Evolutionary conservation across 148 eudicot genomes (phyloP).

Genomic region (Rhododendron ferrugineum): DNA sequence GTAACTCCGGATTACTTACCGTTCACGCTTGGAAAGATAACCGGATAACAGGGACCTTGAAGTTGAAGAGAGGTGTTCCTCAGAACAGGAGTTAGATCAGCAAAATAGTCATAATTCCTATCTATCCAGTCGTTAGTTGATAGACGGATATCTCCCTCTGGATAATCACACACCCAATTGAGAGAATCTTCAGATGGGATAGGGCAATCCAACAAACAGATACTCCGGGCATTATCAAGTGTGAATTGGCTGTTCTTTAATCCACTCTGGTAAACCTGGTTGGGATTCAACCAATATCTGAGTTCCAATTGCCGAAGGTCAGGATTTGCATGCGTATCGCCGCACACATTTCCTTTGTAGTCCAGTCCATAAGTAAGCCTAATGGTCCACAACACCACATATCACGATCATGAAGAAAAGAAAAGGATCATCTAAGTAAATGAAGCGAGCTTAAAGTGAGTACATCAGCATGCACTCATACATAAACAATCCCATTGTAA

Average conservation of each 20-base stretch:
- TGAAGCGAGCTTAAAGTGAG: neutral
- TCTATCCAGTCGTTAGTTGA: constrained; percentile 80
- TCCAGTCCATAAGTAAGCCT: constrained; percentile 90
- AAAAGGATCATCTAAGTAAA: neutral
- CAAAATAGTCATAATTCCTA: constrained; percentile 85
- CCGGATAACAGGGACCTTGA: constrained; percentile 98
- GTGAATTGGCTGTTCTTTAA: constrained; percentile 46
- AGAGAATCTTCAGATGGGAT: constrained; percentile 85
- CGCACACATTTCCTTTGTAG: constrained; percentile 92
- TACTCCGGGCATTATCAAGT: constrained; percentile 76
- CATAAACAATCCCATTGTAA: neutral
- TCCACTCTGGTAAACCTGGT: constrained; percentile 88
- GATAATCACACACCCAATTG: constrained; percentile 96
- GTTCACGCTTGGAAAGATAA: constrained; percentile 90
- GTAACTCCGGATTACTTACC: constrained; percentile 34
- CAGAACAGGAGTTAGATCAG: constrained; percentile 78
- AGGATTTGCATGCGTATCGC: constrained; percentile 65
- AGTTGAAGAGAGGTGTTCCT: constrained; percentile 95
- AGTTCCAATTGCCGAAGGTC: constrained; percentile 77
- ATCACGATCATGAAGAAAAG: neutral
- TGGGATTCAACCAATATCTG: constrained; percentile 88
- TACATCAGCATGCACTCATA: neutral
- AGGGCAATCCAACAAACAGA: constrained; percentile 94
- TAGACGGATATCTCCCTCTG: constrained; percentile 82
- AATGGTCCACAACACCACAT: constrained; percentile 8